Conservation (phyloP, 768 basidiomycete species). For the Phlebiopsis flavidoalba region DNA sequence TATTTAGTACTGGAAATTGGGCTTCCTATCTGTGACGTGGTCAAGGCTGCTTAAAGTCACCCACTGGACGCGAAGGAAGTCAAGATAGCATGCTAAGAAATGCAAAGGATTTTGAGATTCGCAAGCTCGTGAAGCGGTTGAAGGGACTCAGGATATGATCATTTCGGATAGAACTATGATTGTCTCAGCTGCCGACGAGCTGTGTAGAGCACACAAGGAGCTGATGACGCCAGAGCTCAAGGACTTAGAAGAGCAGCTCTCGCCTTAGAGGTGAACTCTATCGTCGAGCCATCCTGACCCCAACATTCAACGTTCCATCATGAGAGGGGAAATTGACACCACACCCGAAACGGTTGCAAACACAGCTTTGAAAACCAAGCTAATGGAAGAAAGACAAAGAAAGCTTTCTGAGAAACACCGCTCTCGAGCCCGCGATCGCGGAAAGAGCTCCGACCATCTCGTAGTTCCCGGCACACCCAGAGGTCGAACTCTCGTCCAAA, state of each 20-base stretch:
- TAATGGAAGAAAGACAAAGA: conserved; percentile 74
- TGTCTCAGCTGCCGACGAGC: neutral
- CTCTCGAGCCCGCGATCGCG: conserved; percentile 39
- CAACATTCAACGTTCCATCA: too few species aligned
- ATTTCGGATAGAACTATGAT: neutral
- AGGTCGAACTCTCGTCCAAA: conserved; percentile 44
- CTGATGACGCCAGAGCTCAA: conserved; percentile 33
- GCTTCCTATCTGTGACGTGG: conserved; percentile 10
- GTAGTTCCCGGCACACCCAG: conserved; percentile 31
- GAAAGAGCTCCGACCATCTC: conserved; percentile 38
- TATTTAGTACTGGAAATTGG: conserved; percentile 6
- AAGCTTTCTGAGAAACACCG: conserved; percentile 44
- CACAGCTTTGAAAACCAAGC: conserved; percentile 63
- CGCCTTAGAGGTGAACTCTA: conserved; percentile 69
- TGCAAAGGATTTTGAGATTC: conserved; percentile 76
- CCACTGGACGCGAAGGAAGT: conserved; percentile 71
- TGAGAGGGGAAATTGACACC: too few species aligned
- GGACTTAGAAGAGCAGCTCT: conserved; percentile 57
- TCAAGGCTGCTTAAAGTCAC: conserved; percentile 48
- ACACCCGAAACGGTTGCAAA: conserved; percentile 55
- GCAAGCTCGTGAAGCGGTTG: conserved; percentile 77
- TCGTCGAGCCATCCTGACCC: too few species aligned
- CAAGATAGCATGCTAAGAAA: conserved; percentile 72
- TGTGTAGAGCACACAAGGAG: conserved; percentile 27
- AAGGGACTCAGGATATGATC: conserved; percentile 58